A percentile compares a stretch with the other conserved stretches of the same genome.
Evolutionary conservation across 306 rosid species (phyloP).

Genomic region (Aeschynomene evenia): DNA sequence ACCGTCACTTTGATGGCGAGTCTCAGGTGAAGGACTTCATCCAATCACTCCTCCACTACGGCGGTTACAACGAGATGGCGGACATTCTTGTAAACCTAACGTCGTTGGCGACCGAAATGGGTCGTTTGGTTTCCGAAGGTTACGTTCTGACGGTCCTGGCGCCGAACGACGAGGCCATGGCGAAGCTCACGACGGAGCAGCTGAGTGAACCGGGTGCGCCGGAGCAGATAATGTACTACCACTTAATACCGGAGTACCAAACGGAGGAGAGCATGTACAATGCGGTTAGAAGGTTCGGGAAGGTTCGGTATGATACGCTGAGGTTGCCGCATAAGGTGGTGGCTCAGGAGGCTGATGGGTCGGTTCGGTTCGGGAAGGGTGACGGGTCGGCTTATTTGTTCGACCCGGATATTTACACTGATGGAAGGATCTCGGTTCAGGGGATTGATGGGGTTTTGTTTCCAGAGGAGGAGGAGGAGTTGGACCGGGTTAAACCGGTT

Average conservation of each 20-base stretch:
- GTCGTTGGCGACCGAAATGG: constrained; percentile 74
- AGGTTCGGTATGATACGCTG: constrained; percentile 58
- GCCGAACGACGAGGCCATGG: constrained; percentile 85
- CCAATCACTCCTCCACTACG: constrained; percentile 64
- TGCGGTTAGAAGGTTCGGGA: constrained; percentile 74
- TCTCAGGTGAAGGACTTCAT: constrained; percentile 70
- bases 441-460: constrained; percentile 74
- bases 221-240: constrained; percentile 80
- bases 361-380: constrained; percentile 69
- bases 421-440: constrained; percentile 81
- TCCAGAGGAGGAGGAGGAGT: constrained; percentile 52
- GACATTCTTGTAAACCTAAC: constrained; percentile 78
- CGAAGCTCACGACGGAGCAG: constrained; percentile 76
- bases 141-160: constrained; percentile 76
- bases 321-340: constrained; percentile 71
- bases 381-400: constrained; percentile 72
- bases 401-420: constrained; percentile 79
- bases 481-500: constrained; percentile 34
- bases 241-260: constrained; percentile 75
- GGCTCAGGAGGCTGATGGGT: constrained; percentile 80
- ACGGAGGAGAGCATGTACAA: constrained; percentile 93
- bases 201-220: constrained; percentile 89
- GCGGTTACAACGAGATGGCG: constrained; percentile 85
- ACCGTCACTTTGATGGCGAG: constrained; percentile 76
- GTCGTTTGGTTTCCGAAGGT: constrained; percentile 71